Evolutionary conservation across 768 basidiomycete species (phyloP).

Genomic region (Lactarius hatsudake): DNA sequence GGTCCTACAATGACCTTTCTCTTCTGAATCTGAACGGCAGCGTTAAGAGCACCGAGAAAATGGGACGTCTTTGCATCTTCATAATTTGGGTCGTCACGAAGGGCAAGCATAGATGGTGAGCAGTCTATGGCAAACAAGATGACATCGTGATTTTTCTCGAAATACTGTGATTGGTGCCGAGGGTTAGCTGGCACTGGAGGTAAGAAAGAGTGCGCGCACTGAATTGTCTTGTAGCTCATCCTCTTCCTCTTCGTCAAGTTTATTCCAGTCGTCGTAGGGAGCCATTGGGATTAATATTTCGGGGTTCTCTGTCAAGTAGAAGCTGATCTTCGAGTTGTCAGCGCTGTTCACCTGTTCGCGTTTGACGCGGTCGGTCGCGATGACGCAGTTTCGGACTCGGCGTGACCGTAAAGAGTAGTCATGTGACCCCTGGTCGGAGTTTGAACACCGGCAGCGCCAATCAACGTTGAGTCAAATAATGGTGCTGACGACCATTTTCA

Average conservation of each 20-base stretch:
- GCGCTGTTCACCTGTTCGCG: too few relatives aligned
- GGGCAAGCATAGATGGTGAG: slow-evolving; percentile 82
- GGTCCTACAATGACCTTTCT: slow-evolving; percentile 87
- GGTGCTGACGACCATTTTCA: too few relatives aligned
- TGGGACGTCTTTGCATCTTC: slow-evolving; percentile 72
- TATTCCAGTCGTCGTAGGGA: slow-evolving; percentile 79
- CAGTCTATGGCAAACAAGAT: slow-evolving; percentile 96
- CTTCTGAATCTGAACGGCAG: slow-evolving; percentile 85
- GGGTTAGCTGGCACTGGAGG: neutral
- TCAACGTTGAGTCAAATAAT: too few relatives aligned
- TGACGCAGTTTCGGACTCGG: too few relatives aligned
- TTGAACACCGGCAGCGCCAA: neutral
- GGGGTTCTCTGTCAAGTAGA: too few relatives aligned
- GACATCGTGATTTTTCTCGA: slow-evolving; percentile 77
- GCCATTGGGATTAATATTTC: slow-evolving; percentile 43
- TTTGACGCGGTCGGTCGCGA: too few relatives aligned
- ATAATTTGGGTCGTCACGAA: slow-evolving; percentile 60
- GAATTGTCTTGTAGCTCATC: slow-evolving; percentile 74
- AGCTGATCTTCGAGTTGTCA: too few relatives aligned
- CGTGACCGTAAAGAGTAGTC: neutral
- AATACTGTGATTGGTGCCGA: slow-evolving; percentile 41
- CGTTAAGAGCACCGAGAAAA: slow-evolving; percentile 73
- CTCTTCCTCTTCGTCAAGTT: slow-evolving; percentile 75
- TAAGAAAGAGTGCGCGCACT: slow-evolving; percentile 37
- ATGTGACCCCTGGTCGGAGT: neutral